phyloP scores from a whole-genome alignment of 2,329 filamentous ascomycete species.

The Calonectria pteridis region DNA sequence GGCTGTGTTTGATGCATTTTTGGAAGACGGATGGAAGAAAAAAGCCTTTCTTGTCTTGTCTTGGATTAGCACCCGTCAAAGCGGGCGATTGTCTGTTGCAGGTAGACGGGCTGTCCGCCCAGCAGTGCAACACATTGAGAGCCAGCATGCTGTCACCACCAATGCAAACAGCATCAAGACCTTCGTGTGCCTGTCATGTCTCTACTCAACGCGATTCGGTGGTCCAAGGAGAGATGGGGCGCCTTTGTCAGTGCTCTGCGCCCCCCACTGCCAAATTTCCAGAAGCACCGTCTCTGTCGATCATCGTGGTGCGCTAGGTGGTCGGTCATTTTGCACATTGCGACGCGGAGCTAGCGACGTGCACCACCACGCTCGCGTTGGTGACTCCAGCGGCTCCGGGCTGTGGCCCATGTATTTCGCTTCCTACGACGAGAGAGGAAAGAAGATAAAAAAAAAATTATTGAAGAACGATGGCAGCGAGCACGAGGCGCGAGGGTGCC shows the following conservation, averaged over 20 bases:
- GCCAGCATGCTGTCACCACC: background rate
- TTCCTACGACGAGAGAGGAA: background rate
- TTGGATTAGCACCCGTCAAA: conserved; percentile 3
- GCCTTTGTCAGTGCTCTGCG: background rate
- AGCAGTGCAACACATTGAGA: conserved; percentile 2
- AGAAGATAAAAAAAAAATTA: background rate
- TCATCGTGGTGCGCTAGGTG: background rate
- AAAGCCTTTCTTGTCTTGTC: background rate
- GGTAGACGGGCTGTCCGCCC: background rate
- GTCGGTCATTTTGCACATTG: background rate
- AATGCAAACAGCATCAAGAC: background rate
- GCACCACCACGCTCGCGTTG: background rate
- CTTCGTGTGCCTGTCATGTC: conserved; percentile 1
- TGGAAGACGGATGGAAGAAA: background rate
- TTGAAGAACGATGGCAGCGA: conserved; percentile 7
- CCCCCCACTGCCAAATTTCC: conserved; percentile 9
- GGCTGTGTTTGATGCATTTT: background rate
- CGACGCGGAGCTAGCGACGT: background rate
- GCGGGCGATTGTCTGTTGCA: conserved; percentile 9
- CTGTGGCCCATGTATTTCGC: background rate
- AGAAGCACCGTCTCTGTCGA: conserved; percentile 4
- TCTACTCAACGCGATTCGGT: background rate
- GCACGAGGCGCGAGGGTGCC: background rate
- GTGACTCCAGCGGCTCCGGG: background rate
- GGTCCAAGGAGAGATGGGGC: background rate